Conservation (phyloP, 371 early-diverging fungal genomes). For the Phascolomyces articulosus region DNA sequence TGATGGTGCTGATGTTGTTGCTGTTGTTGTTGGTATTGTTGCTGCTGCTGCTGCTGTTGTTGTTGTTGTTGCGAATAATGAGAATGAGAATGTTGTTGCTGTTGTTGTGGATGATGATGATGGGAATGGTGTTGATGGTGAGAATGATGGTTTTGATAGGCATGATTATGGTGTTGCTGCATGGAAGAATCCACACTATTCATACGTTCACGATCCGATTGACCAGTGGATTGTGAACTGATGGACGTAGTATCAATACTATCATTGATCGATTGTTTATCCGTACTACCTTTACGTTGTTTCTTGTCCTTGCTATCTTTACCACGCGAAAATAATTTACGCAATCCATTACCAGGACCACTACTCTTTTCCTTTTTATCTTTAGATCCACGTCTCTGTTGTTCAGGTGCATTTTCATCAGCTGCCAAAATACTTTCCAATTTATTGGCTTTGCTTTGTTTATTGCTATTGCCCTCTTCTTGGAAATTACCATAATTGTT, state of each 20-base stretch:
- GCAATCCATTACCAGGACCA: constrained; percentile 24
- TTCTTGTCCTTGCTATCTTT: constrained; percentile 29
- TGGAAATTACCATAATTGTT: constrained; percentile 5
- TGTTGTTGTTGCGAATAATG: too few species aligned
- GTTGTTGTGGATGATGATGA: too few species aligned
- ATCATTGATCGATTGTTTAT: constrained; percentile 15
- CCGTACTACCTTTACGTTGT: constrained; percentile 25
- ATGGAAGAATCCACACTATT: constrained; percentile 32
- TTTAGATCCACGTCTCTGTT: constrained; percentile 14
- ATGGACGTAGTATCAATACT: constrained; percentile 41
- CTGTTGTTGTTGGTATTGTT: constrained; percentile 10
- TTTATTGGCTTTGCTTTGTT: constrained; percentile 25
- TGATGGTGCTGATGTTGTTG: constrained; percentile 19
- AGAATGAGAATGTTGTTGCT: too few species aligned
- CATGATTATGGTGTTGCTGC: constrained; percentile 15
- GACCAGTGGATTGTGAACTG: constrained; percentile 39
- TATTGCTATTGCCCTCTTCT: background rate
- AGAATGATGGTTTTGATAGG: background rate
- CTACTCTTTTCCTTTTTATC: constrained; percentile 38
- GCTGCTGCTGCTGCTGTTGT: constrained; percentile 4
- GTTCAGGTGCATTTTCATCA: background rate
- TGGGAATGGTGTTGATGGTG: background rate
- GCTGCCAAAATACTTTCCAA: constrained; percentile 25
- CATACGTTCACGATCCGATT: constrained; percentile 31
- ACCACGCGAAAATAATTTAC: constrained; percentile 45